Base-by-base conservation (phyloP, 148 eudicot species). In the Gaultheria prostrata region DNA sequence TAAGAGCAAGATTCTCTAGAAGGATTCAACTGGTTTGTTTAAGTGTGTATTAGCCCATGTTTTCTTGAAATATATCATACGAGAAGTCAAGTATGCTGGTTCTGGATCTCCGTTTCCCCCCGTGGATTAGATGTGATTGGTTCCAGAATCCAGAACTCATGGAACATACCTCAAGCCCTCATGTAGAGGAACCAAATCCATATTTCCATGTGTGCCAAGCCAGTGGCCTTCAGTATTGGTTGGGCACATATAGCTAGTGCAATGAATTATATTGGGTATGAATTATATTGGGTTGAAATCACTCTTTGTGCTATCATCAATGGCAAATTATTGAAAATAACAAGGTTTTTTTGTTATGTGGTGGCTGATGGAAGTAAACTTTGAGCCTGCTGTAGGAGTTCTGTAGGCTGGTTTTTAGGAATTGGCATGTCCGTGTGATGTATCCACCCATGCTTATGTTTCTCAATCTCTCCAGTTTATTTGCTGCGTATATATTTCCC, bases 321-420 rank as follows among this genome's bases (percentile, higher is more conserved):
- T 10, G 48, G 79, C 57, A 76, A 76, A n/a, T 76, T 49, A 24
- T 33, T 53, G 43, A 54, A 78, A 10, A 20, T 18, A 7, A 49
- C 8, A 54, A 54, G 46, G 26, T 30, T 14, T 32, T 30, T 32
- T 78, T 39, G 43, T 49, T 20, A 32, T 78, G 63, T 45, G 24
- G 24, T 32, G 54, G 65, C 12, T 77, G 54, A 14, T 24, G 79
- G 39, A 30, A 32, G 7, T 18, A 78, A 53, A 33, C 67, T 78
- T 78, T 78, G 80, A 54, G 80, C 80, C 20, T 78, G 80, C 46
- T 30, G 39, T 7, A 15, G 10, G 61, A 77, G 59, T 77, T 54
- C 26, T 33, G 3, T 8, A 20, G 33, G 24, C 32, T 18, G 11
- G 8, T 18, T 33, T 78, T 28, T 30, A 54, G 30, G 51, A 24